Percentiles rank a stretch among this genome's conserved stretches.
Evolutionary conservation across 108 stramenopile genomes (phyloP).

Genomic region (Cyclostephanos tholiformis): DNA sequence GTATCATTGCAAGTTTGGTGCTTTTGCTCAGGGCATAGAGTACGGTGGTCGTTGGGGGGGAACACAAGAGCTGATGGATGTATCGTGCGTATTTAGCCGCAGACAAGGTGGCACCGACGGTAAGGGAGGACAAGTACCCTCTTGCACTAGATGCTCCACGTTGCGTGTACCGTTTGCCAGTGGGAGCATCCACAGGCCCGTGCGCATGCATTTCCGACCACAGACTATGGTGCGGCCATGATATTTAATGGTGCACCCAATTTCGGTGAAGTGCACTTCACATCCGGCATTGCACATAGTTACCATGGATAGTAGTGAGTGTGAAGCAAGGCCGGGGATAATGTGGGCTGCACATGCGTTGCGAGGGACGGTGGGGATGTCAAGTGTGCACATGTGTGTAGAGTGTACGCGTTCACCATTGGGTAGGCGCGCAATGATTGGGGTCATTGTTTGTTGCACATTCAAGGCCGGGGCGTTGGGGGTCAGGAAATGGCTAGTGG

Average conservation of each 20-base stretch:
- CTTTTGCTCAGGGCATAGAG: slow-evolving; percentile 1
- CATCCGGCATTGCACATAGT: no score
- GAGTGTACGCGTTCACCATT: background rate
- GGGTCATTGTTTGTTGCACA: background rate
- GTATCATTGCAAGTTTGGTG: background rate
- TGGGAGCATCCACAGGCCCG: no score
- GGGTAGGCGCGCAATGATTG: background rate
- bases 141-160: background rate
- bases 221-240: no score
- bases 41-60: background rate
- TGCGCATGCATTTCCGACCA: no score
- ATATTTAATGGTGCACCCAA: no score
- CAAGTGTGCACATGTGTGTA: slow-evolving; percentile 14
- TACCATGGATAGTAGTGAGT: no score
- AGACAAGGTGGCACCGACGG: background rate
- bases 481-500: slow-evolving; percentile 16
- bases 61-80: slow-evolving; percentile 7
- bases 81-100: background rate
- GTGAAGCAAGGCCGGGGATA: no score
- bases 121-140: no score
- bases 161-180: background rate
- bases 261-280: no score
- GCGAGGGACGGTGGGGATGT: background rate
- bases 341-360: background rate
- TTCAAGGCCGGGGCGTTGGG: background rate